A percentile compares a stretch with the other conserved stretches of the same genome.
These are phyloP conservation scores for Nemania serpens DNA, from an alignment of 2,329 filamentous ascomycete species.

Conservation along the genomic window DNA sequence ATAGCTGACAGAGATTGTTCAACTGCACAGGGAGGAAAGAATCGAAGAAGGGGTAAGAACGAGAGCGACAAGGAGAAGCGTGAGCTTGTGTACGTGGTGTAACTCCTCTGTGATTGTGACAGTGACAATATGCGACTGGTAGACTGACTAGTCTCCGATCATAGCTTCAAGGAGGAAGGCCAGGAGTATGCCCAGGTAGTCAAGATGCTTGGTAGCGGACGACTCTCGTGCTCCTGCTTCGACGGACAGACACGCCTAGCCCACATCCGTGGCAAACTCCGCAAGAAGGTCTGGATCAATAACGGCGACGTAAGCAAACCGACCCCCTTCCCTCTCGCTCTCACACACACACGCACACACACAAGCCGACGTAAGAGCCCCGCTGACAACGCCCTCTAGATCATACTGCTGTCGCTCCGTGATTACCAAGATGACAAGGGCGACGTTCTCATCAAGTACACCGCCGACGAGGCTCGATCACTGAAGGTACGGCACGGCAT, in stretches of 20 bases:
- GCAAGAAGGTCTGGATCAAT: conserved; percentile 99
- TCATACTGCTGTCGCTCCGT: conserved; percentile 84
- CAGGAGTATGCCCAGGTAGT: conserved; percentile 80
- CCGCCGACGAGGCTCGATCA: conserved; percentile 89
- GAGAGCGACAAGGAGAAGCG: conserved; percentile 99
- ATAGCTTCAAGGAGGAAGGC: conserved; percentile 90
- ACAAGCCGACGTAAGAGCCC: too few relatives aligned
- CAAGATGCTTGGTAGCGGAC: conserved; percentile 96
- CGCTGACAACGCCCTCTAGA: conserved; percentile 51
- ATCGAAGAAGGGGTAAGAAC: conserved; percentile 97
- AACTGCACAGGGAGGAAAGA: conserved; percentile 84
- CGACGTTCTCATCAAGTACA: conserved; percentile 94
- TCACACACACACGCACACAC: too few relatives aligned
- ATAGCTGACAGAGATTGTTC: conserved; percentile 36
- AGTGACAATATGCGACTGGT: too few relatives aligned
- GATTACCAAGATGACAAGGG: conserved; percentile 95
- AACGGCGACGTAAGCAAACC: conserved; percentile 52
- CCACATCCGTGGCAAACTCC: conserved; percentile 91
- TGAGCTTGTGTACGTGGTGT: conserved; percentile 68
- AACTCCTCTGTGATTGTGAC: too few relatives aligned
- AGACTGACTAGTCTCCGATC: neutral
- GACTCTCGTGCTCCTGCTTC: conserved; percentile 91
- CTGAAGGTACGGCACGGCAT: conserved; percentile 75
- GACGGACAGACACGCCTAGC: conserved; percentile 84
- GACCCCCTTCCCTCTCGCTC: neutral